A percentile compares a stretch with the other conserved stretches of the same genome.
Conservation (phyloP, 352 stramenopile genomes). For the Globisporangium yorkense region DNA sequence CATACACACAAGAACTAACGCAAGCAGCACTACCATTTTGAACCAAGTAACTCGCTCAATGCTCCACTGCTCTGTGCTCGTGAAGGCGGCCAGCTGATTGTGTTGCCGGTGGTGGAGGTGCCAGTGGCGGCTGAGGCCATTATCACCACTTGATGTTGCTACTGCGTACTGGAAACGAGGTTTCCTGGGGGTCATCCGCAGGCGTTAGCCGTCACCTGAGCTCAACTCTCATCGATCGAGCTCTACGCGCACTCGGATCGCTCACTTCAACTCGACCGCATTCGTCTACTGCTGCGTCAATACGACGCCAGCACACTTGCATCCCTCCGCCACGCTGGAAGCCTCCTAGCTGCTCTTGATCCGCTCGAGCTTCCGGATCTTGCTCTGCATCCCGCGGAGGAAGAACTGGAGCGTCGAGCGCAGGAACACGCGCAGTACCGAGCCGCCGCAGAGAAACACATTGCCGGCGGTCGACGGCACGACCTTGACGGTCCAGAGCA, state of each 20-base stretch:
- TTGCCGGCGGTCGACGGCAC: constrained; percentile 32
- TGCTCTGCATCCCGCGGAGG: constrained; percentile 16
- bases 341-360: not conserved
- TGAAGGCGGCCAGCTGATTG: constrained; percentile 1
- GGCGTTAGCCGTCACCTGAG: no score
- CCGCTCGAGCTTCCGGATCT: constrained; percentile 4
- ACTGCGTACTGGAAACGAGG: no score
- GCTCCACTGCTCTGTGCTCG: not conserved
- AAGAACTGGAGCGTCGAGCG: constrained; percentile 27
- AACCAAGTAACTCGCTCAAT: not conserved
- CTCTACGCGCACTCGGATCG: no score
- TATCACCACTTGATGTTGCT: no score
- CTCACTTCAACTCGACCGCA: no score
- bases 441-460: constrained; percentile 38
- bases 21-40: constrained; percentile 11
- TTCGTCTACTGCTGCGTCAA: no score
- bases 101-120: constrained; percentile 2
- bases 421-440: constrained; percentile 25
- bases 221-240: no score
- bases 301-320: not conserved
- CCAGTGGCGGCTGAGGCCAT: no score
- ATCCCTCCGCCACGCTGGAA: not conserved
- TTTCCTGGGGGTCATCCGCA: no score
- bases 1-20: constrained; percentile 8
- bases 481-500: constrained; percentile 46